Evolutionary conservation across 371 early-diverging fungal genomes (phyloP).

Genomic region (Gilbertella persicaria): DNA sequence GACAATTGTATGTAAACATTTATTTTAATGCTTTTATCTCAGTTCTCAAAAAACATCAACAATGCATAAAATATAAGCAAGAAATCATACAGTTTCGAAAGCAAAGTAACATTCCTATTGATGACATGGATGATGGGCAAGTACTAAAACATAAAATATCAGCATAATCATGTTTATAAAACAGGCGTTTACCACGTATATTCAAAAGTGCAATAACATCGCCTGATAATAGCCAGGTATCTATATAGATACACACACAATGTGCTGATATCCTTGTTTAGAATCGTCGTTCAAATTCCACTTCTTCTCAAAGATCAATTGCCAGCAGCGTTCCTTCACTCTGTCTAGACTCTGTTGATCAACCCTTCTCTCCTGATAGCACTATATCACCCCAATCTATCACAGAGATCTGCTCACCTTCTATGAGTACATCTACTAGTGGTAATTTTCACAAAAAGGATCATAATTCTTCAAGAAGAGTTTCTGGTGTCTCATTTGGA

Average conservation of each 20-base stretch:
- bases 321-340: conserved; percentile 35
- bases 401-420: conserved; percentile 10
- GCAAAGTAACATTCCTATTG: conserved; percentile 54
- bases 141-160: background rate
- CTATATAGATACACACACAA: conserved; percentile 12
- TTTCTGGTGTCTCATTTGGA: conserved; percentile 39
- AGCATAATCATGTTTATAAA: background rate
- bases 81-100: conserved; percentile 71
- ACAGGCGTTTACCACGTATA: conserved; percentile 30
- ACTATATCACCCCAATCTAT: conserved; percentile 10
- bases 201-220: conserved; percentile 44
- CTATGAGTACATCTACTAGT: conserved; percentile 5
- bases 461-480: conserved; percentile 28
- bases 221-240: conserved; percentile 30
- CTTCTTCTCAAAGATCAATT: conserved; percentile 41
- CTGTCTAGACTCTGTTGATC: conserved; percentile 25
- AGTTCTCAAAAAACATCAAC: conserved; percentile 65
- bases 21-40: background rate
- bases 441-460: conserved; percentile 10
- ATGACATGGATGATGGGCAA: conserved; percentile 65
- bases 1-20: background rate
- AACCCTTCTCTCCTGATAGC: conserved; percentile 13
- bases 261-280: background rate
- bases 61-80: conserved; percentile 68
- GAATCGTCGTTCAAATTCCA: conserved; percentile 45